Evolutionary conservation across 1,284 basidiomycete genomes (phyloP).

Genomic region (Mycena citricolor): DNA sequence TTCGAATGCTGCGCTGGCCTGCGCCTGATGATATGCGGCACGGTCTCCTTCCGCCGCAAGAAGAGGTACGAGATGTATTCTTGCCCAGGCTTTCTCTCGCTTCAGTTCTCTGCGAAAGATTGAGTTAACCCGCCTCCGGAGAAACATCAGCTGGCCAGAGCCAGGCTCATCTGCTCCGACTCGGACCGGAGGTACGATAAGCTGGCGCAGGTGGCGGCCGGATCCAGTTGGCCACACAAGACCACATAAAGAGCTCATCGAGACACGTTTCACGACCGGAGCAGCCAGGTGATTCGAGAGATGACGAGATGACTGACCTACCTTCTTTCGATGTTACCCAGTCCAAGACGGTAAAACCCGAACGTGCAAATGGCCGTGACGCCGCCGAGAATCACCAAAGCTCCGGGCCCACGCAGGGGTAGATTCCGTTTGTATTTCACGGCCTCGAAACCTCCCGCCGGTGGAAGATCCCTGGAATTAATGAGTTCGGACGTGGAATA

Average conservation of each 20-base stretch:
- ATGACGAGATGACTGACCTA: conserved; percentile 43
- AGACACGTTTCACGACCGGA: conserved; percentile 65
- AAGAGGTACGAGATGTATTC: conserved; percentile 92
- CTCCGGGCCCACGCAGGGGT: conserved; percentile 89
- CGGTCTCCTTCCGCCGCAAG: conserved; percentile 93
- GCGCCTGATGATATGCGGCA: conserved; percentile 80
- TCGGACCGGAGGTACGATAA: conserved; percentile 47
- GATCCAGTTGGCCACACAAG: conserved; percentile 67
- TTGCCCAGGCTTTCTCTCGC: conserved; percentile 93
- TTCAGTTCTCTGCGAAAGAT: conserved; percentile 75
- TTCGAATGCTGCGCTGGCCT: conserved; percentile 82
- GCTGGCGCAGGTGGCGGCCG: conserved; percentile 49
- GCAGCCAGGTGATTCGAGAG: conserved; percentile 39
- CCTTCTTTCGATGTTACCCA: conserved; percentile 92
- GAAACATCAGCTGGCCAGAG: conserved; percentile 15
- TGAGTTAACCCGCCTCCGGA: conserved; percentile 1
- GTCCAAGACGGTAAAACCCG: conserved; percentile 91
- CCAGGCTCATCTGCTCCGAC: conserved; percentile 34
- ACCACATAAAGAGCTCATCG: conserved; percentile 49
- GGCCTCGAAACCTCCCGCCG: conserved; percentile 88
- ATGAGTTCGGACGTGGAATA: conserved; percentile 1
- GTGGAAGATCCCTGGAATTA: conserved; percentile 88
- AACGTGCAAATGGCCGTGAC: conserved; percentile 85
- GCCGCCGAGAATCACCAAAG: conserved; percentile 82
- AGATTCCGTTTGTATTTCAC: conserved; percentile 97